phyloP scores from a whole-genome alignment of 2,329 filamentous ascomycete species.

The Arthrobotrys iridis region DNA sequence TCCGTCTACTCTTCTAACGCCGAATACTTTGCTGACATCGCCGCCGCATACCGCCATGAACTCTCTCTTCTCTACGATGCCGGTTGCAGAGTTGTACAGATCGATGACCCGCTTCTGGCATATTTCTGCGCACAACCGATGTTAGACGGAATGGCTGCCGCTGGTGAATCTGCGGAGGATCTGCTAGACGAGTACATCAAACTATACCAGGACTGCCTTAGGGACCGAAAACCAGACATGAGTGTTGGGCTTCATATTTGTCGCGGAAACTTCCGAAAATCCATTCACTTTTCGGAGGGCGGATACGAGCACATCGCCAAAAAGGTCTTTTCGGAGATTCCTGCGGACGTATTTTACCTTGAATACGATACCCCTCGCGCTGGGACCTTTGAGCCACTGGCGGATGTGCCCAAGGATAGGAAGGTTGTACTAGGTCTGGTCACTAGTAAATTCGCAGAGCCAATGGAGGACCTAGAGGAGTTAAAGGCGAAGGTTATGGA shows the following conservation, averaged over 20 bases:
- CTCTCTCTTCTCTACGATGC: conserved; percentile 71
- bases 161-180: conserved; percentile 75
- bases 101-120: conserved; percentile 74
- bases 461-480: conserved; percentile 71
- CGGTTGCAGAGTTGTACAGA: conserved; percentile 73
- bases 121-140: conserved; percentile 80
- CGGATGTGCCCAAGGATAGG: conserved; percentile 70
- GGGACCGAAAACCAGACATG: conserved; percentile 72
- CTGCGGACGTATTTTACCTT: conserved; percentile 75
- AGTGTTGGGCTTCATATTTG: conserved; percentile 82
- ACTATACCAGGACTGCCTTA: conserved; percentile 77
- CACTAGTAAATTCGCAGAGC: conserved; percentile 70
- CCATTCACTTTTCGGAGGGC: conserved; percentile 73
- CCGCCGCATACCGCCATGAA: conserved; percentile 73
- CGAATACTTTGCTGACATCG: conserved; percentile 73
- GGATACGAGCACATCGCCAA: conserved; percentile 74
- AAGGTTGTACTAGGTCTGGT: conserved; percentile 73
- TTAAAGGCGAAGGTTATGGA: conserved; percentile 70
- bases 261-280: conserved; percentile 74
- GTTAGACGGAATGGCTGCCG: conserved; percentile 74
- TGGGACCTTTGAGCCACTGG: conserved; percentile 74
- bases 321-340: conserved; percentile 72
- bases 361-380: conserved; percentile 74
- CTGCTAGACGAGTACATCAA: conserved; percentile 79
- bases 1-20: conserved; percentile 69